Evolutionary conservation across 768 basidiomycete species (phyloP).

Genomic region (Tulasnella sp.): DNA sequence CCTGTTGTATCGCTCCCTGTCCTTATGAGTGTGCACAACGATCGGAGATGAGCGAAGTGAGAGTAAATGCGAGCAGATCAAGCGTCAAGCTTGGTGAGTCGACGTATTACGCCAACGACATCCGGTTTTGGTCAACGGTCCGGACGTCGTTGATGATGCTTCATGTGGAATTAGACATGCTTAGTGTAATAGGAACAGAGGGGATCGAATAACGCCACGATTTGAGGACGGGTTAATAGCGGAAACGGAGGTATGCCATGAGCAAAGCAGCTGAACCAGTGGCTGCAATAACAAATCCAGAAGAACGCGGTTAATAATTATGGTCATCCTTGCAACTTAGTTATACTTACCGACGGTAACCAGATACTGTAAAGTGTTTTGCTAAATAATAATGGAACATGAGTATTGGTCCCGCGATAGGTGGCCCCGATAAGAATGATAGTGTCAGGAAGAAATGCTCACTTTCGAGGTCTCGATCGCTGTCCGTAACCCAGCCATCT

Average conservation of each 20-base stretch:
- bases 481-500: slow-evolving; percentile 79
- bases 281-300: slow-evolving; percentile 34
- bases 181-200: too few species aligned
- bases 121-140: too few species aligned
- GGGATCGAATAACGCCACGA: too few species aligned
- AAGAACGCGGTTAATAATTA: neutral
- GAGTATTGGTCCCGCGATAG: neutral
- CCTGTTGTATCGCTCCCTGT: too few species aligned
- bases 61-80: too few species aligned
- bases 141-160: too few species aligned
- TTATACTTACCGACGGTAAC: slow-evolving; percentile 67
- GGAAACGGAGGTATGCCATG: slow-evolving; percentile 78
- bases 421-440: neutral
- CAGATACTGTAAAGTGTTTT: slow-evolving; percentile 63
- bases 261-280: slow-evolving; percentile 78
- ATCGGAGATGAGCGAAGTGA: too few species aligned
- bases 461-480: slow-evolving; percentile 81
- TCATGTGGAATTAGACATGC: too few species aligned
- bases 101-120: too few species aligned
- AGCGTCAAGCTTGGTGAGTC: too few species aligned
- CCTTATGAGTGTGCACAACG: too few species aligned
- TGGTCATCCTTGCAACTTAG: neutral
- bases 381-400: slow-evolving; percentile 7
- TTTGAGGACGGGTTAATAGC: neutral
- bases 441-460: slow-evolving; percentile 17